These are phyloP conservation scores for Suhomyces prunicola DNA, from an alignment of 805 yeast genomes.

Conservation along the genomic window DNA sequence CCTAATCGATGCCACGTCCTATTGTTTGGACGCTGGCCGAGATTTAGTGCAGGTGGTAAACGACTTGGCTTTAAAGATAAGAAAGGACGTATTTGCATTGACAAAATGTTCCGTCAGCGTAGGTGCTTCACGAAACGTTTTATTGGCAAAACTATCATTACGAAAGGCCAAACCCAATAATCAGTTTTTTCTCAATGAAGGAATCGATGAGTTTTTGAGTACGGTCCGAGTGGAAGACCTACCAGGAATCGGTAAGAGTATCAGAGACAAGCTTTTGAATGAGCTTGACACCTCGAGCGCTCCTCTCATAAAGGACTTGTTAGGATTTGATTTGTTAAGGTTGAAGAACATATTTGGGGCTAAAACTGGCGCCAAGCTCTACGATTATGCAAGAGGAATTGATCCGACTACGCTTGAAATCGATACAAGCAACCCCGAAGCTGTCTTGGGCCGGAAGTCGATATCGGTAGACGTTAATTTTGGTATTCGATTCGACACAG, in stretches of 20 bases:
- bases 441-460: slow-evolving; percentile 58
- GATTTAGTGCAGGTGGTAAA: slow-evolving; percentile 10
- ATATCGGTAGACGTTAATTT: slow-evolving; percentile 87
- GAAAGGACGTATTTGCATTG: slow-evolving; percentile 35
- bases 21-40: slow-evolving; percentile 12
- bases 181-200: slow-evolving; percentile 32
- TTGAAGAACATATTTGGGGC: slow-evolving; percentile 57
- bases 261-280: slow-evolving; percentile 43
- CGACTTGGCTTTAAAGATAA: slow-evolving; percentile 31
- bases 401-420: slow-evolving; percentile 62
- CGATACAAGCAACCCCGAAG: slow-evolving; percentile 43
- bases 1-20: slow-evolving; percentile 57
- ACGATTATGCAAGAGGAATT: slow-evolving; percentile 58
- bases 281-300: slow-evolving; percentile 20
- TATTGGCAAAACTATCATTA: slow-evolving; percentile 74
- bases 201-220: slow-evolving; percentile 31
- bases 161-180: slow-evolving; percentile 82
- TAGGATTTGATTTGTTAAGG: slow-evolving; percentile 25
- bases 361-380: slow-evolving; percentile 66
- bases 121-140: slow-evolving; percentile 72
- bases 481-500: slow-evolving; percentile 74
- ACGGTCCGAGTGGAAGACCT: slow-evolving; percentile 37
- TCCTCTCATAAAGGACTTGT: slow-evolving; percentile 39
- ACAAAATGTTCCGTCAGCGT: slow-evolving; percentile 73
- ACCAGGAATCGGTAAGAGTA: slow-evolving; percentile 63